Evolutionary conservation across 495 filamentous ascomycete genomes (phyloP), one percentile per base, ranked within the genome.

Genomic region (Hypomontagnella submonticulosa): DNA sequence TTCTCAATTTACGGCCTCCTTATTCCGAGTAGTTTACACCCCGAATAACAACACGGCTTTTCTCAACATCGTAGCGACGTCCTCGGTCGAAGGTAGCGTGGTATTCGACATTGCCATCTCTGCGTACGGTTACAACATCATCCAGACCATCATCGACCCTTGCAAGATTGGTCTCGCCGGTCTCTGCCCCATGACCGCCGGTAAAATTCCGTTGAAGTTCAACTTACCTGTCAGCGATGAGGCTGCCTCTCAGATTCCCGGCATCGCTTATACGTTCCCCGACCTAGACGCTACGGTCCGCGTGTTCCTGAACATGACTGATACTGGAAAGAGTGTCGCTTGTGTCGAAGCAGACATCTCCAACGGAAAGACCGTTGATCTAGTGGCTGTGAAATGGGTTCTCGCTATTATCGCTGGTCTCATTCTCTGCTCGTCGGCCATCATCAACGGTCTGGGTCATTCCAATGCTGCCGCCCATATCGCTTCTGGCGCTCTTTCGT

Each of bases 391-490:
- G 4, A 91, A 92, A 61, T 98, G 95, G 95, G 79, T 83, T 15
- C 90, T 92, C 11, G 95, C 94, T 40, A 83, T 95, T 55, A 92
- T 97, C 49, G 91, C 91, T 50, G 91, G 90, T 53, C 74, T 97
- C 43, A 92, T 90, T 57, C 83, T 99, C 30, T 79, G 93, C 48
- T 89, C 90, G 8, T 95, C 92, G 27, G 92, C 92, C 57, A 85
- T 96, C 58, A 88, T 91, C 41, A 91, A 89, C 16, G 91, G 91
- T 4, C 79, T 95, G 7, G 92, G 91, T 27, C 90, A 97, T 76
- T 92, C 93, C n/a, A 98, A 97, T 74, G 96, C 95, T 4, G 95
- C 95, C 33, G 93, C 95, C 15, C 95, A 99, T 75, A 90, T 99
- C 40, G 95, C 95, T 6, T 89, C 94, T 32, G 97, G 96, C 73